Conservation (phyloP, 371 early-diverging fungal species). For the Mucor velutinosus region DNA sequence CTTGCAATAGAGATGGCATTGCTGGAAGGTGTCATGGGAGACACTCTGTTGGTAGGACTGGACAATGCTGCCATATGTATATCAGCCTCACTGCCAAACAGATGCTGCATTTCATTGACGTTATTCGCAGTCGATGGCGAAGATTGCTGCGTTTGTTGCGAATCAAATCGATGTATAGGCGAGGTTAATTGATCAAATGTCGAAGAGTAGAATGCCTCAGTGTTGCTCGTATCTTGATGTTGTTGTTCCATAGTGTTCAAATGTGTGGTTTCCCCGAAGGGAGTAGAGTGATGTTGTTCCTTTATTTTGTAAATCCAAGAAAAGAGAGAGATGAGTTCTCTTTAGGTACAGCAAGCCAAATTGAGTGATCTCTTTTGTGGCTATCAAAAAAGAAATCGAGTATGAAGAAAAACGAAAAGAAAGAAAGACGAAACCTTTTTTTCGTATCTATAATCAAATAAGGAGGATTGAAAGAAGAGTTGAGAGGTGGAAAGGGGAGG, state of each 20-base stretch:
- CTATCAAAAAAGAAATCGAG: neutral
- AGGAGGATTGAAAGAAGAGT: neutral
- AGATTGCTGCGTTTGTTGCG: slow-evolving; percentile 3
- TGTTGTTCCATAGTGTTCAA: slow-evolving; percentile 1
- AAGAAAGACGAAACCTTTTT: neutral
- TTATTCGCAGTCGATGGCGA: neutral
- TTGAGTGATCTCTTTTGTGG: too few relatives aligned
- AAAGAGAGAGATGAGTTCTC: neutral
- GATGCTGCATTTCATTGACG: neutral
- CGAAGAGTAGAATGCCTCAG: neutral
- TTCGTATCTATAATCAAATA: neutral
- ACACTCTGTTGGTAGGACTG: neutral
- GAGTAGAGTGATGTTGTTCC: neutral
- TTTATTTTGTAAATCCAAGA: neutral
- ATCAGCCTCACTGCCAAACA: neutral
- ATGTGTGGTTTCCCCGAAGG: slow-evolving; percentile 8
- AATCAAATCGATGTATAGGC: neutral
- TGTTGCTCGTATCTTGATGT: slow-evolving; percentile 4
- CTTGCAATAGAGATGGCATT: slow-evolving; percentile 1
- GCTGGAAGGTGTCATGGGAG: neutral
- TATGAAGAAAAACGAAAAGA: neutral
- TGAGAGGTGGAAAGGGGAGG: neutral
- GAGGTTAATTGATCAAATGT: slow-evolving; percentile 7
- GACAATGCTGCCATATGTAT: neutral
- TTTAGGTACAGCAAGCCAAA: neutral